A percentile compares a stretch with the other conserved stretches of the same genome.
These are phyloP conservation scores for Clarireedia homoeocarpa DNA, from an alignment of 2,329 filamentous ascomycete genomes.

Conservation along the genomic window DNA sequence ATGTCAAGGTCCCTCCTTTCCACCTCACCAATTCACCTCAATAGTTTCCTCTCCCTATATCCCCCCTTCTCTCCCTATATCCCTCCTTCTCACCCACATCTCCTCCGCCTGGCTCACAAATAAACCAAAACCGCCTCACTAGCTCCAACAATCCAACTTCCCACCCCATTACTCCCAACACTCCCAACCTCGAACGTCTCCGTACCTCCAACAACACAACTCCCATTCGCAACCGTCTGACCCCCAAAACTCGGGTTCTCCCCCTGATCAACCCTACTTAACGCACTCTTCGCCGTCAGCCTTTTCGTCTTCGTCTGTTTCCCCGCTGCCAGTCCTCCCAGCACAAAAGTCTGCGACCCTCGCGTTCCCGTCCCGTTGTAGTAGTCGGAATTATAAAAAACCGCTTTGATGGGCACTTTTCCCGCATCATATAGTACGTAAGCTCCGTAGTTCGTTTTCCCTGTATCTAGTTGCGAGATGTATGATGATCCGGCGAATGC, in stretches of 20 bases:
- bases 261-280: slow-evolving; percentile 37
- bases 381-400: slow-evolving; percentile 26
- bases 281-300: slow-evolving; percentile 35
- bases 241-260: slow-evolving; percentile 37
- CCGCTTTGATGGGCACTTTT: slow-evolving; percentile 11
- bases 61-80: not conserved
- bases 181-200: slow-evolving; percentile 32
- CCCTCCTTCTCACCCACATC: not conserved
- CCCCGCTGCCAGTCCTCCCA: slow-evolving; percentile 14
- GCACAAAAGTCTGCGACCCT: slow-evolving; percentile 15
- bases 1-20: too few species aligned
- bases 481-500: slow-evolving; percentile 21
- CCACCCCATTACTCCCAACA: slow-evolving; percentile 30
- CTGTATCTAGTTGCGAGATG: slow-evolving; percentile 20
- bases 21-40: not conserved
- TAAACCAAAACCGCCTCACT: slow-evolving; percentile 43
- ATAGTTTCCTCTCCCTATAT: not conserved
- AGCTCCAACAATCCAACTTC: slow-evolving; percentile 35
- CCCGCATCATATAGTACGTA: slow-evolving; percentile 21
- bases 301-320: slow-evolving; percentile 19
- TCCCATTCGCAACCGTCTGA: slow-evolving; percentile 38
- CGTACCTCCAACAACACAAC: slow-evolving; percentile 36
- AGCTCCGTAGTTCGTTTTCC: slow-evolving; percentile 15
- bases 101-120: slow-evolving; percentile 20
- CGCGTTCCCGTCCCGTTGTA: slow-evolving; percentile 19